A percentile compares a stretch with the other conserved stretches of the same genome.
Conservation (phyloP, 768 basidiomycete species). For the Tulasnella sp. region DNA sequence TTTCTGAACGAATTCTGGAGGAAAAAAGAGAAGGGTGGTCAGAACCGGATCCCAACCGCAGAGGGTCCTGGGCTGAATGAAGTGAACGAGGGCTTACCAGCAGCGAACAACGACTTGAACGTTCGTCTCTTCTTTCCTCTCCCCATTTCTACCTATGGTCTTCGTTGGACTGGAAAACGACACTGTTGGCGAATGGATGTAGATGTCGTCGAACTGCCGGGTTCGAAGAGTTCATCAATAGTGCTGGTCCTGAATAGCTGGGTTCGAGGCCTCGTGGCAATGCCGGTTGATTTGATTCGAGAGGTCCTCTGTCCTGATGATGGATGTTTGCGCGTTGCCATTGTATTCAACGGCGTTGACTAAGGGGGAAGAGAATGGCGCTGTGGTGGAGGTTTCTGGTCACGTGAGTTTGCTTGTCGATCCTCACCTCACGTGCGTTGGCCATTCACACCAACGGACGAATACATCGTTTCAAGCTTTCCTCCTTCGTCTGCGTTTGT, state of each 20-base stretch:
- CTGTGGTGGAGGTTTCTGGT: no score
- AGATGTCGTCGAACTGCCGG: neutral
- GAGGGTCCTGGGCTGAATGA: no score
- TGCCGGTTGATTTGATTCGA: neutral
- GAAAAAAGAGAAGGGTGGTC: neutral
- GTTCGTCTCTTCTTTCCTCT: conserved; percentile 63
- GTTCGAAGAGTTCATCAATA: conserved; percentile 19
- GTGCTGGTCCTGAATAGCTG: conserved; percentile 1
- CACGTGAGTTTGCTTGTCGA: neutral
- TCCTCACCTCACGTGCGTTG: no score
- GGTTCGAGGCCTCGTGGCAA: neutral
- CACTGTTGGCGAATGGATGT: neutral
- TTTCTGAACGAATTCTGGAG: conserved; percentile 64
- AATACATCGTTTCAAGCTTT: no score
- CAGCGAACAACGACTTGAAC: conserved; percentile 94
- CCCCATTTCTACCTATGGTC: neutral
- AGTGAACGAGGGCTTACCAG: conserved; percentile 51
- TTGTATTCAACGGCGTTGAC: neutral
- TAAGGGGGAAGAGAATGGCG: no score
- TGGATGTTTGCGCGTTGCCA: conserved; percentile 19
- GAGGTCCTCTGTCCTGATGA: neutral
- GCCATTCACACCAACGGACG: no score
- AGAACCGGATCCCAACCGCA: no score
- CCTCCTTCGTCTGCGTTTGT: no score
- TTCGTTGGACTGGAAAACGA: neutral